Evolutionary conservation across 2,329 filamentous ascomycete genomes (phyloP), one percentile per base, ranked within the genome.

Genomic region (Capronia americana): DNA sequence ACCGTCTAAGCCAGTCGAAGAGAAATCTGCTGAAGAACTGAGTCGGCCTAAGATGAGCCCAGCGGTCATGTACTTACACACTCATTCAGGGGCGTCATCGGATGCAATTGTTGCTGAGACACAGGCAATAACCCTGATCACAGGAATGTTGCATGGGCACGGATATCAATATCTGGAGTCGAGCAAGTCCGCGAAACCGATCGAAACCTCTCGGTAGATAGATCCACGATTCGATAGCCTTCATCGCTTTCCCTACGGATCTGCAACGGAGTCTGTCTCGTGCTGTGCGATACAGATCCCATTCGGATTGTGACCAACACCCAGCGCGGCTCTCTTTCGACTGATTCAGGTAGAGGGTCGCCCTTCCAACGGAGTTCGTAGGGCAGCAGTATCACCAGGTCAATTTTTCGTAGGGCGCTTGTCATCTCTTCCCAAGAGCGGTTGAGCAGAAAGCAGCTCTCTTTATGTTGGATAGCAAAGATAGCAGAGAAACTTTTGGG

Each of bases 111-210:
- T 55, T n/a, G 17, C 61, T n/a, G 28, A 62, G 24, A 57, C 51
- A 11, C 17, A 44, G 58, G 44, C n/a, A 57, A 61, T 20, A 51
- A 57, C 8, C 34, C 55, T 10, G n/a, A 57, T 53, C 7, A 53
- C 38, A 20, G 63, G 57, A 14, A 26, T 24, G 50, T 61, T 6
- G 48, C 57, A 24, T 65, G 56, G 62, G 63, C 63, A 23, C 63
- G 50, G 10, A 65, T 65, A 12, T 65, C 63, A 12, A 65, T 65
- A 61, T 61, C 63, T 4, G 56, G 26, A 64, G 38, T 17, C 17
- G 7, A 41, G 4, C 1, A 17, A 6, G 17, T 4, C 38, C 4
- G 38, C n/a, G 38, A 14, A 41, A n/a, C 14, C 6, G 2, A 41
- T 17, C 6, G 38, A 17, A 41, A 17, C 10, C 17, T 17, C 1